Percentiles rank a stretch among this genome's conserved stretches.
Conservation (phyloP, 192 early-diverging fungal genomes). For the Coemansia sp. region DNA sequence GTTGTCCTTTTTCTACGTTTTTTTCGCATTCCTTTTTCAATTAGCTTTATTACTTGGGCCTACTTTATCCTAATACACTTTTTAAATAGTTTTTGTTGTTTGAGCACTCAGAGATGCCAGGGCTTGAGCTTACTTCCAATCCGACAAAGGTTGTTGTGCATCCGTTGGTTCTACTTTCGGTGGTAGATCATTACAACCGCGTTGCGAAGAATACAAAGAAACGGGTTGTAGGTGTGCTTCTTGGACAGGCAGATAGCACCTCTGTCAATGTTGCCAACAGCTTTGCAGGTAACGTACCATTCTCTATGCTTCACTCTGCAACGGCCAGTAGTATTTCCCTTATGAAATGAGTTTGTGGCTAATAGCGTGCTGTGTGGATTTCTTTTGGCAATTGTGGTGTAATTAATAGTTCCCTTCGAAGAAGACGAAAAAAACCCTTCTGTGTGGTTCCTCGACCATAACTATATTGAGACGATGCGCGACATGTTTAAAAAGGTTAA, state of each 20-base stretch:
- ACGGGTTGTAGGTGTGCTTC: constrained; percentile 93
- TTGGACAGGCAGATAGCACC: constrained; percentile 87
- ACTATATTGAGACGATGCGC: constrained; percentile 99
- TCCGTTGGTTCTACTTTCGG: constrained; percentile 97
- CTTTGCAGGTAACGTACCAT: constrained; percentile 79
- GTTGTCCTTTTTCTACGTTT: not conserved
- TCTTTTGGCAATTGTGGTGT: not conserved
- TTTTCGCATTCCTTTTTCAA: not conserved
- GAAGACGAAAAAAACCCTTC: constrained; percentile 98
- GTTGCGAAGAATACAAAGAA: constrained; percentile 93
- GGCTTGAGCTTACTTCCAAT: constrained; percentile 48
- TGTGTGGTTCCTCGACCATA: constrained; percentile 99
- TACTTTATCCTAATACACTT: not conserved
- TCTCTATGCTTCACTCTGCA: not conserved
- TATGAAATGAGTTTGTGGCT: not conserved
- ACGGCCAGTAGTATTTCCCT: not conserved
- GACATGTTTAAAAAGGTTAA: constrained; percentile 99
- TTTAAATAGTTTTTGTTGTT: not conserved
- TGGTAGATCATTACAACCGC: constrained; percentile 98
- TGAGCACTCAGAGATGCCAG: constrained; percentile 32
- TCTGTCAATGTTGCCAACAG: constrained; percentile 95
- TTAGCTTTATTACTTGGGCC: not conserved
- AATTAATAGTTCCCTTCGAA: constrained; percentile 89
- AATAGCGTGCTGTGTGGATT: not conserved
- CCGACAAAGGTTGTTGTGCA: constrained; percentile 80